phyloP scores from a whole-genome alignment of 1,284 basidiomycete species.

The Apiotrichum gamsii region DNA sequence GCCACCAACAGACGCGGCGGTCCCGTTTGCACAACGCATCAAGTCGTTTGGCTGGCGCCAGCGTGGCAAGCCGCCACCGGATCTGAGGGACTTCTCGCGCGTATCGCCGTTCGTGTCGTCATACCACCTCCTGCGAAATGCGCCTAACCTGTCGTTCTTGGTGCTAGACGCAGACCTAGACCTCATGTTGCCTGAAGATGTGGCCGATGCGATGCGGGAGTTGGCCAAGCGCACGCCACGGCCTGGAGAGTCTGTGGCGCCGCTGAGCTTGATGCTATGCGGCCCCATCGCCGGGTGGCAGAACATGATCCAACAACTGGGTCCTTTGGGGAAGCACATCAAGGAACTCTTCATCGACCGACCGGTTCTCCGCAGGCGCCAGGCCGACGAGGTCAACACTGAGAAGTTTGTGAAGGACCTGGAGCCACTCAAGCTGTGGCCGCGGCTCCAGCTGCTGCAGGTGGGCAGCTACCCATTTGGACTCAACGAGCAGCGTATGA shows the following conservation, averaged over 20 bases:
- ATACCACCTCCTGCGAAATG: conserved; percentile 32
- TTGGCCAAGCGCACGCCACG: conserved; percentile 16
- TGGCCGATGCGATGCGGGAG: conserved; percentile 26
- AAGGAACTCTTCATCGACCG: conserved; percentile 43
- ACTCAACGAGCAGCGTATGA: conserved; percentile 15
- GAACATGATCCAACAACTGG: conserved; percentile 30
- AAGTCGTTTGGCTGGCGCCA: conserved; percentile 43
- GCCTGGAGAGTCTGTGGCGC: conserved; percentile 13
- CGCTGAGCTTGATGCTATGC: conserved; percentile 36
- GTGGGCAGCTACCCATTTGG: conserved; percentile 39
- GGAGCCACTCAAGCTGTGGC: conserved; percentile 23
- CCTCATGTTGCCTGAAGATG: conserved; percentile 28
- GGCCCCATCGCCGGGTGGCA: conserved; percentile 40
- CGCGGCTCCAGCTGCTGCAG: conserved; percentile 35
- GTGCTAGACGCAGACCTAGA: conserved; percentile 41
- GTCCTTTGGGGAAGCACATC: conserved; percentile 28
- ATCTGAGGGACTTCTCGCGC: conserved; percentile 28
- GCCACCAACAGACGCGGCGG: too few relatives aligned
- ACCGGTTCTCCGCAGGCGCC: conserved; percentile 28
- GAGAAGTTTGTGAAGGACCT: conserved; percentile 29
- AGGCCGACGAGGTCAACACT: conserved; percentile 19
- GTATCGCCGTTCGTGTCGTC: conserved; percentile 37
- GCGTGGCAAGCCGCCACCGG: conserved; percentile 29
- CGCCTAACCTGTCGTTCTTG: conserved; percentile 33
- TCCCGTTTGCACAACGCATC: conserved; percentile 24